These are phyloP conservation scores for Teunomyces tritomae DNA, from an alignment of 805 yeast genomes.

Conservation along the genomic window DNA sequence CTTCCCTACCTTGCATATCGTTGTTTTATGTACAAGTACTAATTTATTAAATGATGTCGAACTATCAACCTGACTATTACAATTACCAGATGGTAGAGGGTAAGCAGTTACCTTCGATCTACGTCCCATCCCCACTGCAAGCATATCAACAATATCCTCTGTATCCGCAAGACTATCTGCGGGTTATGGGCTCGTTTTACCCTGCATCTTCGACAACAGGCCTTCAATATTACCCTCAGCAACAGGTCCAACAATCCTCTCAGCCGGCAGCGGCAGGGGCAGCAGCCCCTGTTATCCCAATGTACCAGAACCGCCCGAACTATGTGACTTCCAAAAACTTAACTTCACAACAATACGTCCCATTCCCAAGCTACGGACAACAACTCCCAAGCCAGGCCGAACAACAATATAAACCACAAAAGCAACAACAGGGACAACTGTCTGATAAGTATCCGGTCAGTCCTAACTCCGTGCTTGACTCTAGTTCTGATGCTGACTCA, in stretches of 20 bases:
- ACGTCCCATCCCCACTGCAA: neutral
- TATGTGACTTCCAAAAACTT: constrained; percentile 5
- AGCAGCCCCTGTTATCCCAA: neutral
- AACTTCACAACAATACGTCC: neutral
- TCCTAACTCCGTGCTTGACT: constrained; percentile 4
- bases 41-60: neutral
- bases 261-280: constrained; percentile 1
- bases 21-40: neutral
- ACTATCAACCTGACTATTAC: constrained; percentile 1
- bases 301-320: constrained; percentile 7
- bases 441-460: constrained; percentile 4
- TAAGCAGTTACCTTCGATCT: constrained; percentile 9
- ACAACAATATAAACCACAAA: neutral
- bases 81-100: constrained; percentile 6
- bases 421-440: neutral
- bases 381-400: constrained; percentile 1
- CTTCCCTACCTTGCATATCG: constrained; percentile 1
- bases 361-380: neutral
- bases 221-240: neutral
- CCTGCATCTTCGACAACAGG: neutral
- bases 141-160: constrained; percentile 3
- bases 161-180: neutral
- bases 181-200: neutral
- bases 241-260: neutral
- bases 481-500: constrained; percentile 1